These are phyloP conservation scores for Xylaria grammica DNA, from an alignment of 495 filamentous ascomycete genomes.

Conservation along the genomic window DNA sequence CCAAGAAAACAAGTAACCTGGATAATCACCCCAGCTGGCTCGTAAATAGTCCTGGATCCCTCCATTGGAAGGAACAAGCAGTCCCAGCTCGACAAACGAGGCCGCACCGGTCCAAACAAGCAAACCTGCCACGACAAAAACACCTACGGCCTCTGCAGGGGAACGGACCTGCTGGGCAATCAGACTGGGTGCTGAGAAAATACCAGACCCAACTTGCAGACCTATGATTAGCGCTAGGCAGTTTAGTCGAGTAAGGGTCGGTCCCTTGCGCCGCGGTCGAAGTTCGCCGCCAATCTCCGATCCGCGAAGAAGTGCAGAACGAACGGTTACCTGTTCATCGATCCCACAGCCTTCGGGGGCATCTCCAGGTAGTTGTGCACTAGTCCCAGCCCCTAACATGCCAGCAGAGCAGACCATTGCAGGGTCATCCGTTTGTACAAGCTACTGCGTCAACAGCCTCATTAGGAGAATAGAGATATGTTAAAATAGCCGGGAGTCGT, in stretches of 20 bases:
- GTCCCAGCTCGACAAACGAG: constrained; percentile 50
- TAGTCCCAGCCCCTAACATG: not conserved
- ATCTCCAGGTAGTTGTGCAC: not conserved
- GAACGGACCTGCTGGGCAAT: constrained; percentile 42
- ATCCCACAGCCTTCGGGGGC: not conserved
- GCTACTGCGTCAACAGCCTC: not conserved
- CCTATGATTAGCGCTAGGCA: constrained; percentile 43
- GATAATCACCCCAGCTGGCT: constrained; percentile 38
- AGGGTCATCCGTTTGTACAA: not conserved
- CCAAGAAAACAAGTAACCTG: constrained; percentile 44
- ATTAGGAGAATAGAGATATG: not conserved
- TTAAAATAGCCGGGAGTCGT: not conserved
- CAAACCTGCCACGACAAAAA: constrained; percentile 50
- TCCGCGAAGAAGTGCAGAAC: constrained; percentile 9
- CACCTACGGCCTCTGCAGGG: constrained; percentile 33
- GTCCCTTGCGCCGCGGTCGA: not conserved
- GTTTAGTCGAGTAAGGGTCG: constrained; percentile 23
- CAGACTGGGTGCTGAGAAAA: constrained; percentile 47
- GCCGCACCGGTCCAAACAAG: constrained; percentile 53
- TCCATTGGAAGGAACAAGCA: constrained; percentile 47
- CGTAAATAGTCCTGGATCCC: constrained; percentile 52
- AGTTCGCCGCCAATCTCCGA: constrained; percentile 7
- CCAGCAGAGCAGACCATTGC: not conserved
- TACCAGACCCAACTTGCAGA: constrained; percentile 51
- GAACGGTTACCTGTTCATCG: constrained; percentile 7